These are phyloP conservation scores for Phytophthora melonis DNA, from an alignment of 352 stramenopile species.

Conservation along the genomic window DNA sequence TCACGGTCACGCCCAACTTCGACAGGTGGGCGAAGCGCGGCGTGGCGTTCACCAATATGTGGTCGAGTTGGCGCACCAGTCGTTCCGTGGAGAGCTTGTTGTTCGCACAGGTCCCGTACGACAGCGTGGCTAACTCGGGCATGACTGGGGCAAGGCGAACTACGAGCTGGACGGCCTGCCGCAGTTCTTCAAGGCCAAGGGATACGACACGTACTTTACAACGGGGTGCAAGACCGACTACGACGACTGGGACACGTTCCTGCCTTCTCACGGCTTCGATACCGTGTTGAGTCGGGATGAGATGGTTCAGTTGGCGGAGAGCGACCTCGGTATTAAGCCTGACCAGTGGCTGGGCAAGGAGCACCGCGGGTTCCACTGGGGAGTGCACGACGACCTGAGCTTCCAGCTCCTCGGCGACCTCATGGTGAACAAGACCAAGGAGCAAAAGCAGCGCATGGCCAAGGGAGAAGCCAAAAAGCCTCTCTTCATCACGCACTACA, in stretches of 20 bases:
- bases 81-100: slow-evolving; percentile 57
- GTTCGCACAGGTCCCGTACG: slow-evolving; percentile 55
- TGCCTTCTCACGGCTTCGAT: slow-evolving; percentile 59
- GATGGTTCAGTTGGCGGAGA: slow-evolving; percentile 43
- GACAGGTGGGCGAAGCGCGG: slow-evolving; percentile 57
- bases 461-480: slow-evolving; percentile 37
- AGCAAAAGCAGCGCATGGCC: slow-evolving; percentile 30
- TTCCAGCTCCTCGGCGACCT: slow-evolving; percentile 55
- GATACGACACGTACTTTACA: slow-evolving; percentile 56
- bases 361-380: slow-evolving; percentile 35
- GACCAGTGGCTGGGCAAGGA: slow-evolving; percentile 39
- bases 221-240: slow-evolving; percentile 52
- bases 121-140: slow-evolving; percentile 39
- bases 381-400: slow-evolving; percentile 60
- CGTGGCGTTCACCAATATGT: slow-evolving; percentile 60
- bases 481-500: slow-evolving; percentile 65
- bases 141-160: slow-evolving; percentile 32
- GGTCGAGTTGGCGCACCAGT: slow-evolving; percentile 64
- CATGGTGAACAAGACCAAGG: slow-evolving; percentile 48
- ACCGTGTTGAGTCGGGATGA: slow-evolving; percentile 42
- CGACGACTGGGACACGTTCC: slow-evolving; percentile 55
- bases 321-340: slow-evolving; percentile 39
- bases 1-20: slow-evolving; percentile 53
- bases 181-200: slow-evolving; percentile 57
- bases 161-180: slow-evolving; percentile 47